Conservation (phyloP, 2,329 filamentous ascomycete species). For the Diplodia corticola region DNA sequence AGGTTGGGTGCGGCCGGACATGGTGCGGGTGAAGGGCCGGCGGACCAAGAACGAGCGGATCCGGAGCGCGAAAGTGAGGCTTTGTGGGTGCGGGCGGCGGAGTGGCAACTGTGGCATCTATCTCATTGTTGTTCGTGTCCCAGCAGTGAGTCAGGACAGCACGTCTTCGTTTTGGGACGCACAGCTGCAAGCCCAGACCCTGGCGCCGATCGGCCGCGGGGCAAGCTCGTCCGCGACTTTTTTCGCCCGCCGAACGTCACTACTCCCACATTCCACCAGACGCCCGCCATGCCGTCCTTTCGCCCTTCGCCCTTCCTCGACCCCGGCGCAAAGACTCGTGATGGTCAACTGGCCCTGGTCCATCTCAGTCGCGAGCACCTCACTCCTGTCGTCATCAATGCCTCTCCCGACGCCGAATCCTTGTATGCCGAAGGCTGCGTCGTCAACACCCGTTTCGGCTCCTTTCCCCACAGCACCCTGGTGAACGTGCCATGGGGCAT, state of each 20-base stretch:
- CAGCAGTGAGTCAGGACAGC: constrained; percentile 12
- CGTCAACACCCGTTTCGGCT: constrained; percentile 91
- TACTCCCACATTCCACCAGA: not conserved
- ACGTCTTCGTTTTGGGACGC: constrained; percentile 9
- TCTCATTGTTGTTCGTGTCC: constrained; percentile 17
- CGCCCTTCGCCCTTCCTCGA: constrained; percentile 74
- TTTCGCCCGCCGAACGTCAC: constrained; percentile 14
- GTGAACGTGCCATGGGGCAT: constrained; percentile 83
- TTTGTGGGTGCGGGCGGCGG: constrained; percentile 22
- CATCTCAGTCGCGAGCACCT: constrained; percentile 87
- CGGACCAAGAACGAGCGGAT: constrained; percentile 20
- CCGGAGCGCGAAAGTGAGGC: constrained; percentile 28
- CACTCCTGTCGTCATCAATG: constrained; percentile 64
- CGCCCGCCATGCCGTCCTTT: constrained; percentile 17
- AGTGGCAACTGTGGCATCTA: constrained; percentile 24
- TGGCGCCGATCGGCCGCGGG: constrained; percentile 19
- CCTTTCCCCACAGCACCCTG: constrained; percentile 56
- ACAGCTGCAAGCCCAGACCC: constrained; percentile 6
- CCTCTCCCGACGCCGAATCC: constrained; percentile 34
- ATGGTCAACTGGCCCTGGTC: constrained; percentile 74
- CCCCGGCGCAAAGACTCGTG: constrained; percentile 61
- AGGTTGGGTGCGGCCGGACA: constrained; percentile 40
- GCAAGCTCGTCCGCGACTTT: constrained; percentile 16
- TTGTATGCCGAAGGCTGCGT: constrained; percentile 50
- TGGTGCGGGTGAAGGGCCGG: constrained; percentile 33